Conservation (phyloP, 495 filamentous ascomycete genomes). For the Achaetomiella virescens region DNA sequence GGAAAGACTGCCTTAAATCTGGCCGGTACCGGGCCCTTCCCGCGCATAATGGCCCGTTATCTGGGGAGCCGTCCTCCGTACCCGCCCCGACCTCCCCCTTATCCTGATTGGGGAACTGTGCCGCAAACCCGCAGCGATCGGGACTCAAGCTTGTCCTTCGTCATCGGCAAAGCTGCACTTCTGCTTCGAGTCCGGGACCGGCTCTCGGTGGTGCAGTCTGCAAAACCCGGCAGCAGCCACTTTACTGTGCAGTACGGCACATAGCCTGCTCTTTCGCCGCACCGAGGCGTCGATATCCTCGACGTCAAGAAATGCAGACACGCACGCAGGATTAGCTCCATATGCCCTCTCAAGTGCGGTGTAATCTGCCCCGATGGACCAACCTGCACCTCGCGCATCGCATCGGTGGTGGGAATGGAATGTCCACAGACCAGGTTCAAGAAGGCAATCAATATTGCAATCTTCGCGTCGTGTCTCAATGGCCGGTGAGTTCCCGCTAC, state of each 20-base stretch:
- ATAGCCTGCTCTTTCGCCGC: too few relatives aligned
- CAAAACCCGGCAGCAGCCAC: too few relatives aligned
- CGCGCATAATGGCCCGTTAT: too few relatives aligned
- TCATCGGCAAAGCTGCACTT: neutral
- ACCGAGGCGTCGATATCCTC: too few relatives aligned
- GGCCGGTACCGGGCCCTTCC: neutral
- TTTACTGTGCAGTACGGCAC: too few relatives aligned
- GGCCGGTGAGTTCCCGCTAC: conserved; percentile 16
- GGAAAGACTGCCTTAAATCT: neutral
- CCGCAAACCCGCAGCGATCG: conserved; percentile 4
- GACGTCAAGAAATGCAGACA: too few relatives aligned
- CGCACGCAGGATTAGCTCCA: too few relatives aligned
- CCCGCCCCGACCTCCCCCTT: neutral
- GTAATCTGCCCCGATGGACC: neutral
- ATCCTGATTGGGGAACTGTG: conserved; percentile 5
- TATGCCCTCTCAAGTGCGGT: neutral
- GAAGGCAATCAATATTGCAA: conserved; percentile 24
- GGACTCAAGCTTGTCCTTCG: too few relatives aligned
- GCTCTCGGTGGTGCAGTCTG: too few relatives aligned
- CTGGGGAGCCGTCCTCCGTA: too few relatives aligned
- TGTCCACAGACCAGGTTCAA: neutral
- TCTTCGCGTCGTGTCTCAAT: conserved; percentile 17
- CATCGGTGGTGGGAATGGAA: neutral
- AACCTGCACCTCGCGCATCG: conserved; percentile 1
- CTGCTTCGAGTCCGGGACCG: too few relatives aligned